Conservation (phyloP, 1,284 basidiomycete species). For the Microbotryomycetes sp. region DNA sequence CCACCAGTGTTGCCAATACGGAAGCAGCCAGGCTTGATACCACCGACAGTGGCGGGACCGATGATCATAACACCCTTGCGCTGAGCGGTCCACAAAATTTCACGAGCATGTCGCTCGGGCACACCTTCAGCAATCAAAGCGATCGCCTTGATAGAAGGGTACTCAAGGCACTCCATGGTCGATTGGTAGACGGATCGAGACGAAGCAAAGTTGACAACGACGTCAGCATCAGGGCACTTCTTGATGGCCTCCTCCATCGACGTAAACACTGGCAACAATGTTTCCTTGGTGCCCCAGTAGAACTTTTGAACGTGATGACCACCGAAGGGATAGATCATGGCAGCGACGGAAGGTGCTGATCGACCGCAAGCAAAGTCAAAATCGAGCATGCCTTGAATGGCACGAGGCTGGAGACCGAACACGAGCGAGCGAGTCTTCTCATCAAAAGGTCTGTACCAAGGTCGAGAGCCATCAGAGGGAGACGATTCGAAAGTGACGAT, state of each 20-base stretch:
- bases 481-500: constrained; percentile 60
- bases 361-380: constrained; percentile 98
- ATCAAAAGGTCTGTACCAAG: constrained; percentile 84
- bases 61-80: constrained; percentile 89
- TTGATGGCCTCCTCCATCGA: constrained; percentile 82
- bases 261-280: constrained; percentile 94
- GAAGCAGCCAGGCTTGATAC: constrained; percentile 99
- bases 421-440: constrained; percentile 88
- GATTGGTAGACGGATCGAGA: constrained; percentile 91
- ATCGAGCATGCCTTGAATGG: constrained; percentile 99
- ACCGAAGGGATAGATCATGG: constrained; percentile 99
- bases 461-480: constrained; percentile 49
- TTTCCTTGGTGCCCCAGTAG: constrained; percentile 98
- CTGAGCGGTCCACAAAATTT: constrained; percentile 85
- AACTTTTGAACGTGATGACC: constrained; percentile 98
- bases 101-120: constrained; percentile 92
- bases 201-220: constrained; percentile 97
- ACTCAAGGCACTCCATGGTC: constrained; percentile 80
- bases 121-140: constrained; percentile 98
- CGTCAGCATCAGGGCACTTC: constrained; percentile 96
- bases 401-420: constrained; percentile 96
- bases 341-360: constrained; percentile 84
- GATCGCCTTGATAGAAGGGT: constrained; percentile 66
- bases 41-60: constrained; percentile 96
- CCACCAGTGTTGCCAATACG: constrained; percentile 98